Evolutionary conservation across 2,329 filamentous ascomycete genomes (phyloP), one percentile per base, ranked within the genome.

Genomic region (Mariannaea sp.): DNA sequence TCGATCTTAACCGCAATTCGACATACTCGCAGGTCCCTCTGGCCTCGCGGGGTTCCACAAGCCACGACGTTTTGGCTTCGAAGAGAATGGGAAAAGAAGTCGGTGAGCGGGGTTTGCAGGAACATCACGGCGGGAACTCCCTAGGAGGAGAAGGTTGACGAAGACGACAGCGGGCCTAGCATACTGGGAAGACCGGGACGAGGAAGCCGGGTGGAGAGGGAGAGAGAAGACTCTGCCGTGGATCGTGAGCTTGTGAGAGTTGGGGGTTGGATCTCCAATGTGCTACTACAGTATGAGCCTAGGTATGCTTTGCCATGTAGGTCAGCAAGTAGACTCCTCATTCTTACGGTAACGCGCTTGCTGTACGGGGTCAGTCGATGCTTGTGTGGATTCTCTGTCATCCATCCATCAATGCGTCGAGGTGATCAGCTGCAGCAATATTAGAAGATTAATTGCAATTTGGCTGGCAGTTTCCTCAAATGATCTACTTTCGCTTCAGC

Each of bases 91-190:
- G n/a, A n/a, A n/a, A 38, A 57, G 59, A 46, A 59, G 64, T 66
- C 64, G 64, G 64, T 66, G 64, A 66, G 55, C 60, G 58, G 58
- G 56, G 58, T 58, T n/a, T 60, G 55, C 59, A 66, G 60, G 63
- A 61, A 65, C 63, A 64, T 63, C 36, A 54, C 57, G 58, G 59
- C 57, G 57, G 57, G 36, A 59, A 58, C 41, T 56, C 53, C 58
- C 58, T 60, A 54, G 60, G 35, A 56, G 40, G 24, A 36, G n/a
- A 17, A 35, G 58, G 56, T 49, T 46, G 53, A n/a, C n/a, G n/a
- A n/a, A n/a, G n/a, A n/a, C n/a, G n/a, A 45, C 45, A 46, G 36
- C 13, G 29, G 29, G 9, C 5, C 29, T 32, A n/a, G 29, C 29
- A 32, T 6, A 32, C 29, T 12, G 7, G 29, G 29, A 6, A 32